These are phyloP conservation scores for Pseudotsuga menziesii DNA, from an alignment of 75 land plant genomes.

Conservation along the genomic window DNA sequence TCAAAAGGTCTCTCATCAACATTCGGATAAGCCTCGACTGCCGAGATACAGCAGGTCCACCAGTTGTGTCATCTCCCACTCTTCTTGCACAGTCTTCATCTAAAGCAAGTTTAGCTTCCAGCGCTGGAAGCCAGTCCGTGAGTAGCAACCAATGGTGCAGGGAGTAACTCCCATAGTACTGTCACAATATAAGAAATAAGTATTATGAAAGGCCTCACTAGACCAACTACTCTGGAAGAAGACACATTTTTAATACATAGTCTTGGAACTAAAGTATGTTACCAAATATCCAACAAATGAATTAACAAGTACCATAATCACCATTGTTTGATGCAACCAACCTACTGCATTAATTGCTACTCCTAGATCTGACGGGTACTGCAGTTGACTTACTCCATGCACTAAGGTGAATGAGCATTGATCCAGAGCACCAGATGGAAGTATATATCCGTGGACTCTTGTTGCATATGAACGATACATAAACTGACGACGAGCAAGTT, in stretches of 20 bases:
- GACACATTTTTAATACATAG: not conserved
- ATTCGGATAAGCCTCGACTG: slow-evolving; percentile 67
- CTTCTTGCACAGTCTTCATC: slow-evolving; percentile 82
- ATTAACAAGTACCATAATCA: not conserved
- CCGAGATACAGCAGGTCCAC: slow-evolving; percentile 81
- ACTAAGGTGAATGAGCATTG: slow-evolving; percentile 57
- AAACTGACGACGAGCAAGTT: slow-evolving; percentile 48
- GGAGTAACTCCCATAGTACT: slow-evolving; percentile 86
- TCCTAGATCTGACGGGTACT: not conserved
- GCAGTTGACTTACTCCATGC: slow-evolving; percentile 62
- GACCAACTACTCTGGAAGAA: not conserved
- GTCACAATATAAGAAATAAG: not conserved
- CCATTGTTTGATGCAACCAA: not conserved
- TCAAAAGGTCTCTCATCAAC: slow-evolving; percentile 86
- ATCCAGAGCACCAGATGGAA: slow-evolving; percentile 22
- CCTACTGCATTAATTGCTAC: not conserved
- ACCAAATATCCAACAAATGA: not conserved
- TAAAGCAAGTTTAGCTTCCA: slow-evolving; percentile 83
- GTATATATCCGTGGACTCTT: slow-evolving; percentile 82
- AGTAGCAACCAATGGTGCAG: slow-evolving; percentile 87
- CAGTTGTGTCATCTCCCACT: slow-evolving; percentile 83
- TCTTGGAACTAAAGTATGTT: not conserved
- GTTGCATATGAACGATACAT: slow-evolving; percentile 89
- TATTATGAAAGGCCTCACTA: too few relatives aligned
- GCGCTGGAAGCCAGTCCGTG: slow-evolving; percentile 81